Conservation (phyloP, 2,329 filamentous ascomycete species). For the Grosmannia serpens region DNA sequence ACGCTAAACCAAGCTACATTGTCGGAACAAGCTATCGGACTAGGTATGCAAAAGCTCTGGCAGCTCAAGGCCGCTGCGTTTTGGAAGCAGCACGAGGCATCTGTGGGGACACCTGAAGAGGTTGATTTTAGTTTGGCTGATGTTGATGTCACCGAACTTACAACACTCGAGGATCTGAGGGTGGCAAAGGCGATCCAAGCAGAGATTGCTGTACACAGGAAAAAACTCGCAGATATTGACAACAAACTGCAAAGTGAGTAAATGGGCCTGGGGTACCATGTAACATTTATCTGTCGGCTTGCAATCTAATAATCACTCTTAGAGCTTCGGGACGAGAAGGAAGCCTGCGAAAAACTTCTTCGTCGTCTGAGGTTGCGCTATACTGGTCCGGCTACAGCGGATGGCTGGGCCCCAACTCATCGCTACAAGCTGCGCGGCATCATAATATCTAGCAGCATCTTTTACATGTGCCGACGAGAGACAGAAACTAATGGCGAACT, state of each 20-base stretch:
- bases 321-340: slow-evolving; percentile 6
- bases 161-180: slow-evolving; percentile 10
- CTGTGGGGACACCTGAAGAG: slow-evolving; percentile 6
- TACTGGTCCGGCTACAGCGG: slow-evolving; percentile 13
- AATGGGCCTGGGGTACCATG: background rate
- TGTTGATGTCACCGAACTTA: slow-evolving; percentile 10
- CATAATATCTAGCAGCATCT: slow-evolving; percentile 13
- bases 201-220: slow-evolving; percentile 11
- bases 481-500: slow-evolving; percentile 10
- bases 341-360: slow-evolving; percentile 4
- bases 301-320: background rate
- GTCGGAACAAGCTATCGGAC: slow-evolving; percentile 12
- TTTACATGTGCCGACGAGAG: slow-evolving; percentile 18
- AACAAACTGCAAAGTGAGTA: slow-evolving; percentile 6
- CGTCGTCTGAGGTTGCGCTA: slow-evolving; percentile 5
- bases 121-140: slow-evolving; percentile 14
- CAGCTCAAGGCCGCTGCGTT: slow-evolving; percentile 11
- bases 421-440: slow-evolving; percentile 21
- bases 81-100: slow-evolving; percentile 13
- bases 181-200: slow-evolving; percentile 10
- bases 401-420: slow-evolving; percentile 17
- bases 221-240: slow-evolving; percentile 9
- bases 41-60: slow-evolving; percentile 13
- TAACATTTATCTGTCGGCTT: too few relatives aligned
- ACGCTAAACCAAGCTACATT: slow-evolving; percentile 7